phyloP scores from a whole-genome alignment of 2,329 filamentous ascomycete genomes.

The Aspergillus fijiensis region DNA sequence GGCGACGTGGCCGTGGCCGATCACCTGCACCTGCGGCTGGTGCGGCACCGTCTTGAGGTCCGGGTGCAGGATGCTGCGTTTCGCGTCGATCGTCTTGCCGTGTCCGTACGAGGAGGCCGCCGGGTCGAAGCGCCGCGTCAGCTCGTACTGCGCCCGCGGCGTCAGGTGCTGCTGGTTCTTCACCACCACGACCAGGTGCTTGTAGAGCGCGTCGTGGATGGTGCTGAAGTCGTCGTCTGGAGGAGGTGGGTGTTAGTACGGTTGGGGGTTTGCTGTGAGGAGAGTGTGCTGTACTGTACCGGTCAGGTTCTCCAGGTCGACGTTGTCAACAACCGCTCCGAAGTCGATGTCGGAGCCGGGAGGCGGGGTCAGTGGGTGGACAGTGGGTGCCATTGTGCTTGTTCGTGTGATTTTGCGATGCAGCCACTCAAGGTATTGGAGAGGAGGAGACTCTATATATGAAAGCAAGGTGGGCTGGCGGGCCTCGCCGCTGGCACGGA shows the following conservation, averaged over 20 bases:
- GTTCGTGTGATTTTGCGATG: neutral
- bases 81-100: slow-evolving; percentile 69
- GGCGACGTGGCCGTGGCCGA: slow-evolving; percentile 69
- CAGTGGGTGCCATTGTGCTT: slow-evolving; percentile 11
- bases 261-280: neutral
- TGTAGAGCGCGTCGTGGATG: slow-evolving; percentile 66
- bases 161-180: slow-evolving; percentile 65
- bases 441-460: neutral
- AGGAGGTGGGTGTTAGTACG: slow-evolving; percentile 6
- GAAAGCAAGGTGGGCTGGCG: neutral
- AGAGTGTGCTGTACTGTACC: slow-evolving; percentile 46
- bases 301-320: slow-evolving; percentile 62
- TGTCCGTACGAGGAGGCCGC: slow-evolving; percentile 66
- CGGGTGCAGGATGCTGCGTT: slow-evolving; percentile 68
- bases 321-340: slow-evolving; percentile 59
- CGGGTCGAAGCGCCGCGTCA: slow-evolving; percentile 74
- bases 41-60: slow-evolving; percentile 78
- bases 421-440: neutral
- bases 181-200: slow-evolving; percentile 68
- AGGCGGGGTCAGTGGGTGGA: slow-evolving; percentile 26
- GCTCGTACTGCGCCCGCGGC: slow-evolving; percentile 69
- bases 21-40: slow-evolving; percentile 77
- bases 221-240: slow-evolving; percentile 63
- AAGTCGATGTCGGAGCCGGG: slow-evolving; percentile 52
- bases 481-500: neutral